phyloP scores from a whole-genome alignment of 352 stramenopile species.

The Phytophthora rubi region DNA sequence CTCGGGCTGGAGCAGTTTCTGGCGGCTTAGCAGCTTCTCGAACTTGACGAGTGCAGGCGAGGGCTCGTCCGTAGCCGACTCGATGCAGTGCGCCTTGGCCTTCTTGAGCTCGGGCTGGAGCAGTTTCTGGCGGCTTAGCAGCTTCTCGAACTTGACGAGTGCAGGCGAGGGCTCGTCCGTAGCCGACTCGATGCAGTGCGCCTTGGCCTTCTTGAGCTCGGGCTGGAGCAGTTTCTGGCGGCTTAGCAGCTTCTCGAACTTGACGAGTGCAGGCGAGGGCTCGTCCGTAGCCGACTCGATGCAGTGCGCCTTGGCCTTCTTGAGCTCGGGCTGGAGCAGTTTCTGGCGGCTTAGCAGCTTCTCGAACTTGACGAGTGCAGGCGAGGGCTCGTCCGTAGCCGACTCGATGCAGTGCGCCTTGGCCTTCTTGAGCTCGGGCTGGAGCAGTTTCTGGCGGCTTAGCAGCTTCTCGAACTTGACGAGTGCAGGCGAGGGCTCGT shows the following conservation, averaged over 20 bases:
- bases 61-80: conserved; percentile 38
- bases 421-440: conserved; percentile 65
- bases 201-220: conserved; percentile 55
- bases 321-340: too few species aligned
- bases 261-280: conserved; percentile 53
- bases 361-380: too few species aligned
- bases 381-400: too few species aligned
- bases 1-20: conserved; percentile 61
- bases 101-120: too few species aligned
- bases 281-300: conserved; percentile 26
- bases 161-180: too few species aligned
- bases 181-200: too few species aligned
- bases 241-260: conserved; percentile 76
- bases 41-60: conserved; percentile 61
- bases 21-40: conserved; percentile 70
- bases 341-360: too few species aligned
- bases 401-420: too few species aligned
- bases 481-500: conserved; percentile 54
- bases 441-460: conserved; percentile 60
- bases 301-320: too few species aligned
- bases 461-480: conserved; percentile 80
- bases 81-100: too few species aligned
- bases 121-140: too few species aligned
- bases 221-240: conserved; percentile 66
- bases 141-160: too few species aligned